Conservation (phyloP, 805 yeast species). For the Starmerella floris region DNA sequence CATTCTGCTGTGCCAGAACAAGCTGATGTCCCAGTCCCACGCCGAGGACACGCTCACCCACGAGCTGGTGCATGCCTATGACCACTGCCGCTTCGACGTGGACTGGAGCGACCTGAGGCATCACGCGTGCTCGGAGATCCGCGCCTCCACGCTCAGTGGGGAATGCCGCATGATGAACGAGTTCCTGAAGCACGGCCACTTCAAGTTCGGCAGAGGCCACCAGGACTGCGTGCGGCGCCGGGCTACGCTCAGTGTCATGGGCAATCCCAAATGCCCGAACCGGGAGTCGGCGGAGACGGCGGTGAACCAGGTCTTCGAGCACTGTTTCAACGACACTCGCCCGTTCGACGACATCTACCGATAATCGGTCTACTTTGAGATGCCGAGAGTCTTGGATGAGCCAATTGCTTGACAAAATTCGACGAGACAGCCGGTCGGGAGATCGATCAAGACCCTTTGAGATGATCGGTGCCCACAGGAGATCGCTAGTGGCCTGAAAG, state of each 20-base stretch:
- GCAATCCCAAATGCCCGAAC: slow-evolving; percentile 69
- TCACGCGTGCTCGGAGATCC: slow-evolving; percentile 92
- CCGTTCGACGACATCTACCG: slow-evolving; percentile 89
- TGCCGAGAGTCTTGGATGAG: too few relatives aligned
- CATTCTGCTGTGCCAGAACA: slow-evolving; percentile 72
- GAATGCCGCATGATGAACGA: slow-evolving; percentile 89
- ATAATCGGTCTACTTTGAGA: too few relatives aligned
- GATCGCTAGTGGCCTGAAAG: too few relatives aligned
- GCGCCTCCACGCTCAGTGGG: slow-evolving; percentile 87
- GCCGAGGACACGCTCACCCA: slow-evolving; percentile 85
- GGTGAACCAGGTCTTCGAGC: slow-evolving; percentile 80
- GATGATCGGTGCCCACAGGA: too few relatives aligned
- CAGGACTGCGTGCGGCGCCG: slow-evolving; percentile 84
- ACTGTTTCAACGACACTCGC: slow-evolving; percentile 87
- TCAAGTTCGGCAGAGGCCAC: slow-evolving; percentile 60
- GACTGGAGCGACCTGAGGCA: slow-evolving; percentile 77
- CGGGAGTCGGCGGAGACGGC: slow-evolving; percentile 61
- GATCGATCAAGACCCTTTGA: too few relatives aligned
- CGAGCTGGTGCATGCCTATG: slow-evolving; percentile 88
- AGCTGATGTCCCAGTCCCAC: slow-evolving; percentile 60
- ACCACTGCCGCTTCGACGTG: slow-evolving; percentile 73
- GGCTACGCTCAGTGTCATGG: slow-evolving; percentile 70
- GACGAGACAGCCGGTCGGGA: too few relatives aligned
- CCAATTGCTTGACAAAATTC: too few relatives aligned
- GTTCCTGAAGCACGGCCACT: slow-evolving; percentile 42